Evolutionary conservation across 345 rosid genomes (phyloP).

Genomic region (Acer campestre): DNA sequence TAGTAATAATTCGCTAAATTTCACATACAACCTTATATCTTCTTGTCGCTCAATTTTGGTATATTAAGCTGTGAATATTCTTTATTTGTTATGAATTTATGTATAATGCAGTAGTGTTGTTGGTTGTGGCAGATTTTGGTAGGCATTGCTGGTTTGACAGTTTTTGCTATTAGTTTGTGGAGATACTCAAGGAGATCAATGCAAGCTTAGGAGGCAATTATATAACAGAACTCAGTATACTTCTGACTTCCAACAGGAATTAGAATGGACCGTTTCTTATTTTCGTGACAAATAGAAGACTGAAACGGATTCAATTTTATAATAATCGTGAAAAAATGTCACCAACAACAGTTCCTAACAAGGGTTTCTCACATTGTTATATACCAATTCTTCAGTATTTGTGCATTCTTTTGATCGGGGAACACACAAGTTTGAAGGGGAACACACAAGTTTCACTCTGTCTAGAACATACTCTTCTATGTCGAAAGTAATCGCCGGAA

Average conservation of each 20-base stretch:
- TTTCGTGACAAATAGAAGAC: background rate
- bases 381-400: background rate
- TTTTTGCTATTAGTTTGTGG: conserved; percentile 61
- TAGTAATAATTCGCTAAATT: background rate
- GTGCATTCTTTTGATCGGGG: background rate
- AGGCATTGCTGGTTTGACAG: conserved; percentile 56
- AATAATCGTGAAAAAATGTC: background rate
- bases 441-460: too few species aligned
- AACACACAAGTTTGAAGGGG: too few species aligned
- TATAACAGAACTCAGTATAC: background rate
- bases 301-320: background rate
- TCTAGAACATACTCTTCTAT: too few species aligned
- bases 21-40: background rate
- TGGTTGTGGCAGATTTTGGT: conserved; percentile 56
- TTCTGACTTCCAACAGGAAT: background rate
- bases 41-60: background rate
- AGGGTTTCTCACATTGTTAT: background rate
- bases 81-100: background rate
- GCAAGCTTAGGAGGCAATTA: conserved; percentile 27
- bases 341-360: background rate
- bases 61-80: background rate
- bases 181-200: conserved; percentile 51
- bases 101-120: conserved; percentile 7
- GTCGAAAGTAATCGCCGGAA: too few species aligned
- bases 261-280: background rate